Base-by-base conservation (phyloP, 805 yeast species). In the Saturnispora ahearnii region DNA sequence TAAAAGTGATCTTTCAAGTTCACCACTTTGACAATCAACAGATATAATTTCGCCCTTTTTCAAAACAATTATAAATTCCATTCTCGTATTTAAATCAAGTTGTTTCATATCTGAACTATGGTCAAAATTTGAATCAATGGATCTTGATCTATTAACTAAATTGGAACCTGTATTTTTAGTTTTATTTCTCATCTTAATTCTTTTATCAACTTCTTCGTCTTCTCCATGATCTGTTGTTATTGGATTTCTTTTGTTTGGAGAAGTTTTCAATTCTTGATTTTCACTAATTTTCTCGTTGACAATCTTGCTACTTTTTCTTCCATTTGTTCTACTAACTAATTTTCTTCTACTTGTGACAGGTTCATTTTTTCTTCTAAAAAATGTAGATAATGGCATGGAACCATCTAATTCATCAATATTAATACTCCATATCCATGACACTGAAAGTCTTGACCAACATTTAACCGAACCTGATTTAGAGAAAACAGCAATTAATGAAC, bases 401-500 rank as follows among this genome's bases (percentile, higher is more conserved):
- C 59, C 59, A 6, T 63, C 66, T 31, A 73, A 66, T 31, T 67
- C 72, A 3, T 72, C 69, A 28, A 75, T 54, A 22, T 68, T 62
- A 24, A 72, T 59, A 45, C 74, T 72, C 86, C 87, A 82, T n/a
- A 71, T 62, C 72, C 80, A 81, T 2, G 72, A 63, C 73, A 76
- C 73, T 3, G 74, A 57, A 6, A 67, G 59, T 51, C 88, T 70
- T 21, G 83, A 79, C 73, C 78, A 83, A 53, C 87, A 80, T 54
- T 78, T 78, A 26, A 82, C 68, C 2, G 69, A 59, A 3, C 83
- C 81, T 44, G 66, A 66, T 53, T 70, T 73, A 53, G 77, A 74
- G 49, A 83, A 72, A 11, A 83, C 69, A 0, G 82, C 74, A 40
- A 81, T 73, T 41, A 70, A 74, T 51, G 77, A 74, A 1, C 89